These are phyloP conservation scores for Metschnikowia lunata DNA, from an alignment of 805 yeast genomes.

Conservation along the genomic window DNA sequence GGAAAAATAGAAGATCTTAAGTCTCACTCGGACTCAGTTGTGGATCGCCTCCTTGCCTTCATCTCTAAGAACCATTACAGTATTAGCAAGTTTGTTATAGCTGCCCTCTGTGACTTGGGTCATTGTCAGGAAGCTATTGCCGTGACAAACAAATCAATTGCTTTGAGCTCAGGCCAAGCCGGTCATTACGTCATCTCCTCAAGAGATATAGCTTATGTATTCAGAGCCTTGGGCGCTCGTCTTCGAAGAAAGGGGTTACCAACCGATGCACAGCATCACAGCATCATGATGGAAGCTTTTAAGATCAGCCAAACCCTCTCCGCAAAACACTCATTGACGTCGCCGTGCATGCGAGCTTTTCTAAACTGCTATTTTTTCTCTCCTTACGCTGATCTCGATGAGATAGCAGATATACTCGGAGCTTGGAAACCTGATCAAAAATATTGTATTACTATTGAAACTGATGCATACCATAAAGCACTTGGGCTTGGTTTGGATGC, in stretches of 20 bases:
- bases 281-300: no score
- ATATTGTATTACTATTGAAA: neutral
- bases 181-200: no score
- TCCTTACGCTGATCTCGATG: conserved; percentile 6
- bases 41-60: conserved; percentile 19
- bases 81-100: conserved; percentile 25
- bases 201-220: neutral
- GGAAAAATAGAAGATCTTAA: conserved; percentile 9
- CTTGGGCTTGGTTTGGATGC: neutral
- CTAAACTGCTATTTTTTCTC: conserved; percentile 9
- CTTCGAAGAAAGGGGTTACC: neutral
- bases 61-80: conserved; percentile 23
- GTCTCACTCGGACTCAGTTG: conserved; percentile 7
- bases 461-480: neutral
- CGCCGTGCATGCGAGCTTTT: conserved; percentile 8
- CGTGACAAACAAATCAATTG: conserved; percentile 16
- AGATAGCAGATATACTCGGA: neutral
- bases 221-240: conserved; percentile 4
- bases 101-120: conserved; percentile 25
- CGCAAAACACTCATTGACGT: no score
- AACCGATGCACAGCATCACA: no score
- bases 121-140: conserved; percentile 24
- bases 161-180: no score
- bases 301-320: no score
- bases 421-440: neutral